Base-by-base conservation (phyloP, 192 early-diverging fungal species). In the Diversispora eburnea region DNA sequence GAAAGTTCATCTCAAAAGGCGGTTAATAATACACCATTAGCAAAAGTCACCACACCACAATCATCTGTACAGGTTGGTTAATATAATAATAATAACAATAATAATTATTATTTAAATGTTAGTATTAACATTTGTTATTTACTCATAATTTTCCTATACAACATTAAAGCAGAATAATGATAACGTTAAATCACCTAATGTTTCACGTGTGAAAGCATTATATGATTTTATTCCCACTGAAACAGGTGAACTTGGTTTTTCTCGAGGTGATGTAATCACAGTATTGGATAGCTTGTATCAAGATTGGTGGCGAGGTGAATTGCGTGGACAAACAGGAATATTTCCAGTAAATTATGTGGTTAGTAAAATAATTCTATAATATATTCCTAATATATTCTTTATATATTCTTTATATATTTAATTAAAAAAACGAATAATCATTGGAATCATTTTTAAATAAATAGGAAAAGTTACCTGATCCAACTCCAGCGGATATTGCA, bases 291-390 rank as follows among this genome's bases (percentile, higher is more conserved):
- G 89, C 69, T 93, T 95, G 8, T 99, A 95, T 83, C 89, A 93
- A 70, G 98, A 99, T 79, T 99, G 98, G 98, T 99, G 97, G 96
- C 93, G 94, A 75, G 98, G 96, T 25, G 89, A 93, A 78, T 79
- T 91, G n/a, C 84, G 84, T 12, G 92, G 92, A n/a, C 86, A 88
- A 58, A 87, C 88, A 62, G 98, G 98, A 12, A 96, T 99, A 54
- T 98, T 99, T 73, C 98, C 98, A 9, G 92, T 94, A 12, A 98
- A 98, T 78, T 99, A 98, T 83, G 96, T 98, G 20, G 88, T 88
- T 78, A 76, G 83, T 59, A 64, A 19, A 45, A 25, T 3, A 61
- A 61, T 13, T 57, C 47, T 60, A 45, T 72, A 8, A 8, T 41
- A 12, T n/a, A 41, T 13, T 58, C 2, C 45, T 48, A 12, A 46